Evolutionary conservation across 2,329 filamentous ascomycete genomes (phyloP).

Genomic region (Xylaria sp.): DNA sequence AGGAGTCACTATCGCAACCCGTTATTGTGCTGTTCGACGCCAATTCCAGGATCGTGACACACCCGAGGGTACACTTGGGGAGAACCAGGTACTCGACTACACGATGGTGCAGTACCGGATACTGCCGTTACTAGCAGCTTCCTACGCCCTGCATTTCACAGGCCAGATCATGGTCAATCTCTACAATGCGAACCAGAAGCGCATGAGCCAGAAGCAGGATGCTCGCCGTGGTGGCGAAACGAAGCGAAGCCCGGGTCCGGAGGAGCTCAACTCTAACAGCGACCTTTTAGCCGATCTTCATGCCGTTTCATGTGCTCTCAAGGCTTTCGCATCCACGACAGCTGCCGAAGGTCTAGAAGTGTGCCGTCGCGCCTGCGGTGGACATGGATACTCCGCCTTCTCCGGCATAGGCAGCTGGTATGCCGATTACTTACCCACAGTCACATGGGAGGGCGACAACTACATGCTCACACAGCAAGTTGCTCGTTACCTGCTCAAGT

Average conservation of each 20-base stretch:
- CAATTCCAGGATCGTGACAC: conserved; percentile 18
- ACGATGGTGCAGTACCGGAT: conserved; percentile 21
- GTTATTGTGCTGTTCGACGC: conserved; percentile 16
- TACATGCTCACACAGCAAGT: conserved; percentile 19
- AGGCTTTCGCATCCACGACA: conserved; percentile 12
- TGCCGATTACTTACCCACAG: conserved; percentile 8
- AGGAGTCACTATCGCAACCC: conserved; percentile 12
- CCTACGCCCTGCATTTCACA: conserved; percentile 10
- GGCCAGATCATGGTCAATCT: conserved; percentile 8
- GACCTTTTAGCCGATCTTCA: conserved; percentile 16
- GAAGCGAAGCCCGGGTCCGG: conserved; percentile 11
- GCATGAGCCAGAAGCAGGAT: neutral
- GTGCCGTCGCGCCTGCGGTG: conserved; percentile 10
- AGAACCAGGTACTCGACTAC: conserved; percentile 12
- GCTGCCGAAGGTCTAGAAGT: conserved; percentile 13
- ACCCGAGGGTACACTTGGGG: conserved; percentile 1
- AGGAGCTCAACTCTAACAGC: conserved; percentile 9
- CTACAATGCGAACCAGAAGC: conserved; percentile 14
- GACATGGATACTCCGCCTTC: conserved; percentile 16
- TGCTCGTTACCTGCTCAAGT: conserved; percentile 14
- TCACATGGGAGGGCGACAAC: conserved; percentile 17
- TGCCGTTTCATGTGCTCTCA: conserved; percentile 9
- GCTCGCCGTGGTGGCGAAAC: neutral
- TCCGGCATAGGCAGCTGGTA: conserved; percentile 17
- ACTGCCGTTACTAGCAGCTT: conserved; percentile 15